Evolutionary conservation across 192 early-diverging fungal species (phyloP), one percentile per base, ranked within the genome.

Genomic region (Entomortierella parvispora): DNA sequence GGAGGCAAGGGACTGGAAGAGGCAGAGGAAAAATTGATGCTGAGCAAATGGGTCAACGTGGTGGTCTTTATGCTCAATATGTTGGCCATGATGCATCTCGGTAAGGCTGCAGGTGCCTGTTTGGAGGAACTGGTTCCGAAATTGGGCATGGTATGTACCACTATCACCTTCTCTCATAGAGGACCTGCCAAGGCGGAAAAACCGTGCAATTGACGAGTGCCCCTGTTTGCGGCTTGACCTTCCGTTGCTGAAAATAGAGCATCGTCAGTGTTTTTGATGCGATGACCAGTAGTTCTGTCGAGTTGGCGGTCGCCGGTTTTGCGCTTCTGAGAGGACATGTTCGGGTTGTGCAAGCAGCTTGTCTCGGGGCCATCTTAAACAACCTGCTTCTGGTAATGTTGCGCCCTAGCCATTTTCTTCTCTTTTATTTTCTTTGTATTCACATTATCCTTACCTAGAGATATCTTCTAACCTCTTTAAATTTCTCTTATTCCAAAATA

Each of bases 311-410:
- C 37, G 65, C 69, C 14, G 50, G 63, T 2, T 79, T 79, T 25
- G 81, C 81, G 3, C 56, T 82, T 29, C 37, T 49, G 8, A 79
- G 79, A 12, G 69, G 69, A 37, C 32, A 70, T 2, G 63, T 79
- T 22, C 20, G 42, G 10, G 69, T 82, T 40, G 81, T 82, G 20
- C 81, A 79, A 43, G 77, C 81, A 25, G 71, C 93, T 7, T 80
- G 97, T 47, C 83, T 99, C 15, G 97, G 97, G 12, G 94, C 94
- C 25, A 95, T 99, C 64, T 83, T 99, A 18, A 93, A 92, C 62
- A 99, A 99, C 74, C 80, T 96, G 78, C 81, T 98, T 37, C 84
- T 98, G 57, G 90, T 97, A 76, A 70, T n/a, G 68, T 56, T 89
- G 7, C 74, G 60, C 81, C 0, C 85, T 82, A 31, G 2, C 26